phyloP scores from a whole-genome alignment of 1,284 basidiomycete species.

The Marasmius tenuissimus region DNA sequence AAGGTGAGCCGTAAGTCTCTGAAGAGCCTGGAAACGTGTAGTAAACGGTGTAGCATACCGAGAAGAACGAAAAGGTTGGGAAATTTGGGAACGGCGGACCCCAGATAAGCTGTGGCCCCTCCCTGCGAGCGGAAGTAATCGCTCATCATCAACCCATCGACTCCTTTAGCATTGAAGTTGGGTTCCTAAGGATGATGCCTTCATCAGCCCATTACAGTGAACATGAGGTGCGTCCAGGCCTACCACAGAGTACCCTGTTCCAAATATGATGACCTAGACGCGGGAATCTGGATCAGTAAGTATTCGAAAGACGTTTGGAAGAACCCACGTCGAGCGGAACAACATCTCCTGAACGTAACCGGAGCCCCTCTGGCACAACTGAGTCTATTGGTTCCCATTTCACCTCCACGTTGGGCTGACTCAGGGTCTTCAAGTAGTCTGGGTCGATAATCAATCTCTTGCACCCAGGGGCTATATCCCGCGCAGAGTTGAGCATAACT shows the following conservation, averaged over 20 bases:
- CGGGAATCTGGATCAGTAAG: background rate
- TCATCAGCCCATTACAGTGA: background rate
- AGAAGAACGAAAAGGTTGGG: constrained; percentile 50
- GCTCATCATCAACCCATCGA: constrained; percentile 32
- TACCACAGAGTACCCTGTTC: constrained; percentile 48
- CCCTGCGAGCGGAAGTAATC: constrained; percentile 45
- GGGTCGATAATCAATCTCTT: constrained; percentile 58
- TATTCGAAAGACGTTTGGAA: background rate
- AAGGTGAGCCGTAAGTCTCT: constrained; percentile 9
- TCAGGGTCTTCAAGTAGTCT: constrained; percentile 48
- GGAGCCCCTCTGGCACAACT: constrained; percentile 44
- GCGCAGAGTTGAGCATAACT: background rate
- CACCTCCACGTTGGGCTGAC: constrained; percentile 51
- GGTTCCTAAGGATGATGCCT: constrained; percentile 25
- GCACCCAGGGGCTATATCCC: constrained; percentile 45
- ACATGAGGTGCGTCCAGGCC: constrained; percentile 13
- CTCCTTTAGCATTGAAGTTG: constrained; percentile 37
- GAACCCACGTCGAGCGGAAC: constrained; percentile 39
- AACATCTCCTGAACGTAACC: constrained; percentile 46
- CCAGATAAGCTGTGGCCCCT: constrained; percentile 48
- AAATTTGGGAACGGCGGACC: constrained; percentile 47
- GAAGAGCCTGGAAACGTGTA: background rate
- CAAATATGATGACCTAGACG: constrained; percentile 40
- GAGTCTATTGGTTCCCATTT: constrained; percentile 43
- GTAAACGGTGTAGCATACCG: constrained; percentile 28